Base-by-base conservation (phyloP, 2,329 filamentous ascomycete species). In the Metarhizium rileyi region DNA sequence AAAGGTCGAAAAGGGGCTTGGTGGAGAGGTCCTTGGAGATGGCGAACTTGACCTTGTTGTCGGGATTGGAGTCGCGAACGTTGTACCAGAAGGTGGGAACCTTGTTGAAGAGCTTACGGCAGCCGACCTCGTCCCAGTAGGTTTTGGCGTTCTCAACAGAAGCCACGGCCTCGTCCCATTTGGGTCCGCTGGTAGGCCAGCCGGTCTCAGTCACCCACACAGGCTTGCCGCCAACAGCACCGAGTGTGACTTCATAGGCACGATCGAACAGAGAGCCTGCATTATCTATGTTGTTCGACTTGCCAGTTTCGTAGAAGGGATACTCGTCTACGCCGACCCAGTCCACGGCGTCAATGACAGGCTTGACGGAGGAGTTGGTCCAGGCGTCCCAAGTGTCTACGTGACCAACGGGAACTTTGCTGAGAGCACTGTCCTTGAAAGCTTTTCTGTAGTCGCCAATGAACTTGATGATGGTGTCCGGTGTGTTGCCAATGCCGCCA, bases 311-410 rank as follows among this genome's bases (percentile, higher is more conserved):
- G 68, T 79, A 85, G 72, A 82, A 84, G 27, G 81, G 80, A 63
- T 83, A 84, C 60, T 79, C 79, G 56, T 85, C 79, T 36, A 81
- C 75, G 45, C 81, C 81, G 50, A 85, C 62, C 65, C 77, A 85
- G 69, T 86, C 83, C 53, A 77, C 71, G 49, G 78, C 80, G 51
- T 77, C 70, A 55, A 84, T 73, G 52, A 86, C 80, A 49, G 68
- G 65, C 57, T 73, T 73, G 70, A 83, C 84, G 60, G 73, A 74
- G 51, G 63, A 53, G 65, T 85, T 77, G 44, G 75, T 71, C 78
- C 78, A 83, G 44, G 72, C 74, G 42, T 80, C 80, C 77, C 80
- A 84, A 47, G 82, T 86, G 65, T 86, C 83, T 56, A 85, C 82
- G 64, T 86, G 83, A 25, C 81, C 81, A 53, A 83, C 68, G 46